A percentile compares a stretch with the other conserved stretches of the same genome.
Conservation (phyloP, 108 stramenopile species). For the Chaetoceros tenuissimus region DNA sequence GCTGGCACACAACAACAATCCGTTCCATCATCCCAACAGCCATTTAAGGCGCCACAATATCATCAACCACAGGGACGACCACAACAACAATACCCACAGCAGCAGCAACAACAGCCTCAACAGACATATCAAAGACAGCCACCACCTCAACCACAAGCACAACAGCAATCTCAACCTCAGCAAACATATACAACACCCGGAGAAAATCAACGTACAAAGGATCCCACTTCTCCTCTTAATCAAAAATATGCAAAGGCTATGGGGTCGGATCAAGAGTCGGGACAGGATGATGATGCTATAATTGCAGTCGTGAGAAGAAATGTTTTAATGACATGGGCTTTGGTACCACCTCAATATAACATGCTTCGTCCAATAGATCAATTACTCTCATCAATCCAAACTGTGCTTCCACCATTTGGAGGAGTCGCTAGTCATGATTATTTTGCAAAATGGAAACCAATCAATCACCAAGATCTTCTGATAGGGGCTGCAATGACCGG, state of each 20-base stretch:
- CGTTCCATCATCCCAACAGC: no score
- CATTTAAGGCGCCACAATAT: conserved; percentile 15
- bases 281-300: conserved; percentile 21
- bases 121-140: conserved; percentile 27
- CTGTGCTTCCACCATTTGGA: conserved; percentile 68
- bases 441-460: conserved; percentile 69
- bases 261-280: conserved; percentile 29
- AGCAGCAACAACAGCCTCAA: conserved; percentile 33
- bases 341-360: conserved; percentile 68
- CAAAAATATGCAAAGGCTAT: conserved; percentile 66
- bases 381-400: conserved; percentile 59
- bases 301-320: conserved; percentile 57
- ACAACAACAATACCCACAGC: conserved; percentile 16
- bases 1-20: conserved; percentile 6
- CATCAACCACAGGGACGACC: conserved; percentile 27
- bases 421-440: conserved; percentile 69
- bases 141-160: conserved; percentile 12
- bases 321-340: conserved; percentile 73
- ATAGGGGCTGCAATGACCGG: conserved; percentile 27
- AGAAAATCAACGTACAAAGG: conserved; percentile 1
- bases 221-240: conserved; percentile 21
- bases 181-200: conserved; percentile 9
- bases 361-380: conserved; percentile 57
- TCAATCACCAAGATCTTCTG: conserved; percentile 29
- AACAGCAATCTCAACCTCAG: conserved; percentile 13